Base-by-base conservation (phyloP, 495 filamentous ascomycete genomes). In the Podospora tetraspora region DNA sequence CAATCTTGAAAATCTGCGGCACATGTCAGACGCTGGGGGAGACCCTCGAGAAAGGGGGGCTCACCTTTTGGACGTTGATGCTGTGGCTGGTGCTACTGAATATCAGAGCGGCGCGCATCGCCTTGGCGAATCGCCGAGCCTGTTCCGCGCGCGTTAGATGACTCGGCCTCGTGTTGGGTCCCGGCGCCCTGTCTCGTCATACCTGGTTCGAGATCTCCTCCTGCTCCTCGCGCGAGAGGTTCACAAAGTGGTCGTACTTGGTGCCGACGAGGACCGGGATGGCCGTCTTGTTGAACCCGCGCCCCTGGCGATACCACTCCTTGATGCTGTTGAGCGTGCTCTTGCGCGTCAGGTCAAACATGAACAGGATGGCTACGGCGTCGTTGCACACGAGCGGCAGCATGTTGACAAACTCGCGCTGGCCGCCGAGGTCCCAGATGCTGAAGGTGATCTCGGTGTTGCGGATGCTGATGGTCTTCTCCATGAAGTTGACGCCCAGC, bases 391-490 rank as follows among this genome's bases (percentile, higher is more conserved):
- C 95, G 21, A 99, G 86, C 8, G 95, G 95, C 56, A 99, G 84
- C 95, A 99, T 99, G 81, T 99, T 99, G 77, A 99, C 95, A 69
- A 99, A 99, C 79, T 99, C 95, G 71, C 95, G 88, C 82, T 99
- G 95, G 70, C 95, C 95, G 73, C 95, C 95, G 43, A 99, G 83
- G 85, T 99, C 95, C 95, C 95, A 99, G 76, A 99, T 99, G 59
- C 92, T 96, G 80, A 99, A 99, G 37, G 95, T 99, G 74, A 99
- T 98, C 78, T 99, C 95, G n/a, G 95, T 99, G 78, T 98, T 98
- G 66, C 95, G 93, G 78, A 99, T 99, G 66, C 91, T 94, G 76
- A 99, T 98, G 12, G 95, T 99, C 82, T 99, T 99, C 79, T 99
- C 95, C 95, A 99, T 99, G 82, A 99, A 99, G 76, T 99, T 99